Base-by-base conservation (phyloP, 225 moss, liverwort and hornwort species). In the Polytrichum commune region DNA sequence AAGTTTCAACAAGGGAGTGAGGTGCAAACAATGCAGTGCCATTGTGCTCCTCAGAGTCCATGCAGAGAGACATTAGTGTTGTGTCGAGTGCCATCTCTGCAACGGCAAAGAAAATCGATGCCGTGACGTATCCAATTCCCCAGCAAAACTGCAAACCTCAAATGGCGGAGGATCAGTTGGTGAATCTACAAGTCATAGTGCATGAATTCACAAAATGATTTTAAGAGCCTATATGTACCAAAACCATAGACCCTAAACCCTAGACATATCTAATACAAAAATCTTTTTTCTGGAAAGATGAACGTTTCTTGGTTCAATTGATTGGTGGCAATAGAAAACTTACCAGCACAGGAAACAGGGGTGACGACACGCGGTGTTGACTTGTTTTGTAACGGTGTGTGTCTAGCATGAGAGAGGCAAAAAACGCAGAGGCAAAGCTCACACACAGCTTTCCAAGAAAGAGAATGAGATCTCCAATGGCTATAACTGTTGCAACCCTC, bases 31-130 rank as follows among this genome's bases (percentile, higher is more conserved):
- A 32, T 0, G 96, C 74, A 18, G 79, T 84, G 19, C 96, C 96
- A 74, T 86, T 81, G 62, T 96, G 89, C 63, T 93, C 96, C 22
- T 92, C 93, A 0, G 85, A 84, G 77, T 96, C 96, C 38, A 90
- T 82, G 73, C 96, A 96, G 71, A 75, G 93, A 0, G 92, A 92
- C 4, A 96, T 81, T 1, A 96, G 79, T 1, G 92, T 79, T 0
- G 96, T 87, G 75, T 96, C 96, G 1, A 96, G 64, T 26, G 96
- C 92, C 89, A 96, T 93, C 61, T 96, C 96, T 18, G 88, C 93
- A 0, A 89, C 93, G 24, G 83, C 90, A 19, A 96, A 89, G 87
- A 96, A 96, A 0, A 92, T 78, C 0, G 90, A 76, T 0, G 92
- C 89, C 0, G 90, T 83, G 5, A 82, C 32, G 76, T 88, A 96